Evolutionary conservation across 768 basidiomycete genomes (phyloP).

Genomic region (Amanita jacksonii): DNA sequence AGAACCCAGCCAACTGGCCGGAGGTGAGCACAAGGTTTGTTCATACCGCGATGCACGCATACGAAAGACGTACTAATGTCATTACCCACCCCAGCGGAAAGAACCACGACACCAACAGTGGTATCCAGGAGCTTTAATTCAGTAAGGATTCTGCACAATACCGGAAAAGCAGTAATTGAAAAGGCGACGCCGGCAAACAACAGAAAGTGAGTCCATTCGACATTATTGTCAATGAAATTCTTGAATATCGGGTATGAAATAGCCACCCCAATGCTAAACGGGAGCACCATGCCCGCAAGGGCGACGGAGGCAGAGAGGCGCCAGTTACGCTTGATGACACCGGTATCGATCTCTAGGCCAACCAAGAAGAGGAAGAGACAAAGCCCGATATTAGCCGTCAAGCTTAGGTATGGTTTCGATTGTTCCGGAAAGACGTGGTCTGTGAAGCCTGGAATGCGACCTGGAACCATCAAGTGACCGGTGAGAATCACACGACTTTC

Average conservation of each 20-base stretch:
- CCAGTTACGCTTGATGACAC: constrained; percentile 71
- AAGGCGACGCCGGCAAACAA: constrained; percentile 91
- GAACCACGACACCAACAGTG: constrained; percentile 84
- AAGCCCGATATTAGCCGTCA: constrained; percentile 84
- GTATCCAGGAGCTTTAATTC: constrained; percentile 90
- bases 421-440: constrained; percentile 69
- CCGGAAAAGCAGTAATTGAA: constrained; percentile 82
- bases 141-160: constrained; percentile 79
- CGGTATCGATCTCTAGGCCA: constrained; percentile 82
- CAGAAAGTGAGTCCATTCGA: constrained; percentile 84
- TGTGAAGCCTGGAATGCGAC: constrained; percentile 85
- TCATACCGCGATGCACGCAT: neutral
- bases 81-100: constrained; percentile 88
- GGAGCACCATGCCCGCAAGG: constrained; percentile 75
- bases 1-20: constrained; percentile 68
- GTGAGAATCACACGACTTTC: neutral
- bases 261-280: constrained; percentile 78
- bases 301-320: constrained; percentile 62
- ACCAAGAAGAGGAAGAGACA: constrained; percentile 89
- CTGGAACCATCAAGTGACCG: constrained; percentile 18
- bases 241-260: constrained; percentile 57
- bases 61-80: constrained; percentile 43
- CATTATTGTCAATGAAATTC: constrained; percentile 55
- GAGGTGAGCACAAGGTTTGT: neutral
- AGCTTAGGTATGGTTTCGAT: constrained; percentile 69